phyloP scores from a whole-genome alignment of 2,329 filamentous ascomycete genomes.

The Alternaria rosae region DNA sequence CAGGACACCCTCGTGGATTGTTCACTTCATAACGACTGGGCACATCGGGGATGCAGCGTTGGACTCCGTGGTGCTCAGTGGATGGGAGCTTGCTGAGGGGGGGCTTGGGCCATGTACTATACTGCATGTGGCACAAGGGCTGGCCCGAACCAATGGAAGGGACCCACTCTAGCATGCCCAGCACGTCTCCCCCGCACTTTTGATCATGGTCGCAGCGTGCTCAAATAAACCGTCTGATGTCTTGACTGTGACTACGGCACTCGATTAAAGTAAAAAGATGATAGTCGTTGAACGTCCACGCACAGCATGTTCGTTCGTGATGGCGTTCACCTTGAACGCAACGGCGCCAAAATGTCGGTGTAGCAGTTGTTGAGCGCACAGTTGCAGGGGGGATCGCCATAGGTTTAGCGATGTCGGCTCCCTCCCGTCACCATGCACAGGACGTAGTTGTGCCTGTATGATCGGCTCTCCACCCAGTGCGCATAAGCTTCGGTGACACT shows the following conservation, averaged over 20 bases:
- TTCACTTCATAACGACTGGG: slow-evolving; percentile 12
- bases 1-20: slow-evolving; percentile 4
- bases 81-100: slow-evolving; percentile 3
- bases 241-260: neutral
- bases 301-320: neutral
- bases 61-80: slow-evolving; percentile 17
- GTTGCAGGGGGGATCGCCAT: slow-evolving; percentile 21
- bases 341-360: slow-evolving; percentile 29
- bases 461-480: slow-evolving; percentile 29
- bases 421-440: slow-evolving; percentile 18
- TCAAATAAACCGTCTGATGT: slow-evolving; percentile 3
- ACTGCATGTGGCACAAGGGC: neutral
- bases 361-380: slow-evolving; percentile 19
- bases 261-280: neutral
- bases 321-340: neutral
- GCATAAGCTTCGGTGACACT: slow-evolving; percentile 12
- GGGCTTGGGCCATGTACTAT: slow-evolving; percentile 13
- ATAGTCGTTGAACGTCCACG: neutral
- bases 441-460: slow-evolving; percentile 20
- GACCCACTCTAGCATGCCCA: slow-evolving; percentile 11
- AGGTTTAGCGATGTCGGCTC: slow-evolving; percentile 21
- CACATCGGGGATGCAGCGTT: slow-evolving; percentile 19
- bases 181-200: slow-evolving; percentile 21
- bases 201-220: slow-evolving; percentile 7
- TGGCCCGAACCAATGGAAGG: slow-evolving; percentile 20